Conservation (phyloP, 176 grass and related monocot genomes). For the Aegilops sharonensis region DNA sequence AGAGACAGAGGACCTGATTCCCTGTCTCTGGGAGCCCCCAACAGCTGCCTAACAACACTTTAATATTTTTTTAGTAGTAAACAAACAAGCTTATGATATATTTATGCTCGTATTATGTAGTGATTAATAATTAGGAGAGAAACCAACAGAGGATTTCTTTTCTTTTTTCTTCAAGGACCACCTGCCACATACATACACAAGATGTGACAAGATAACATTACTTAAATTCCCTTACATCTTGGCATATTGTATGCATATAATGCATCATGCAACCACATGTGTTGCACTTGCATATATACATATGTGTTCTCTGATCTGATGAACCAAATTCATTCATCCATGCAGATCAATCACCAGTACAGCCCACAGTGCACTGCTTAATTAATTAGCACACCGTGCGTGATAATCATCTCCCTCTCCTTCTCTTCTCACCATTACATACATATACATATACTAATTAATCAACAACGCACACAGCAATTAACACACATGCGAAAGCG, state of each 20-base stretch:
- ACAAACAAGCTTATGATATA: too few relatives aligned
- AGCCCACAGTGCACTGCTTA: not conserved
- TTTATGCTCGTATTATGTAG: not conserved
- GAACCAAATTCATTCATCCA: not conserved
- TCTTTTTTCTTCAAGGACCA: not conserved
- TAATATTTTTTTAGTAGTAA: not conserved
- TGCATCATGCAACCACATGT: not conserved
- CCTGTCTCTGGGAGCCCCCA: slow-evolving; percentile 24
- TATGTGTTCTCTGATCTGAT: not conserved
- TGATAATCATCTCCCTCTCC: not conserved
- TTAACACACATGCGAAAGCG: not conserved
- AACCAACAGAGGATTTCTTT: not conserved
- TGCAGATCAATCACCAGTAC: not conserved
- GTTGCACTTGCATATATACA: not conserved
- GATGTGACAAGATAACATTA: slow-evolving; percentile 10
- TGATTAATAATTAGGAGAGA: not conserved
- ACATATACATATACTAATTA: not conserved
- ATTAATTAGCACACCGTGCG: slow-evolving; percentile 1
- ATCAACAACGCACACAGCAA: not conserved
- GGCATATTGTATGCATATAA: not conserved
- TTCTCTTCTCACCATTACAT: not conserved
- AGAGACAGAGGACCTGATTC: slow-evolving; percentile 2
- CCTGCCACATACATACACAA: not conserved
- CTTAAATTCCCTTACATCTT: not conserved
- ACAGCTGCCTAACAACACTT: slow-evolving; percentile 1